phyloP scores from a whole-genome alignment of 2,329 filamentous ascomycete species.

The Cladobotryum mycophilum region DNA sequence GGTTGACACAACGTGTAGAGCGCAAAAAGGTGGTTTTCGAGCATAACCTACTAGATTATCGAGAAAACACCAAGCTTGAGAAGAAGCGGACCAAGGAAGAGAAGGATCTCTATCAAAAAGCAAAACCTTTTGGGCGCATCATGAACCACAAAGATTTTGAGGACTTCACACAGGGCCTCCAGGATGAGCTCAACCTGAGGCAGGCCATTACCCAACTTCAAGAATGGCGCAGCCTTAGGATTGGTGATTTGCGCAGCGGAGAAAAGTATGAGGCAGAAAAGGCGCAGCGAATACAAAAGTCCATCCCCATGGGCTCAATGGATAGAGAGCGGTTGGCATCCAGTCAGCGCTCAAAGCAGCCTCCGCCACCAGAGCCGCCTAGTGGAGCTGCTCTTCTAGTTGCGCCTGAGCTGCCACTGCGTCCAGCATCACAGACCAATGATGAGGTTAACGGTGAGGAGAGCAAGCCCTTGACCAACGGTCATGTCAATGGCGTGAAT shows the following conservation, averaged over 20 bases:
- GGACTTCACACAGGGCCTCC: conserved; percentile 72
- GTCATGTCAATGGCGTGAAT: conserved; percentile 45
- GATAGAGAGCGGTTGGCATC: conserved; percentile 73
- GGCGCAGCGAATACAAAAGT: conserved; percentile 62
- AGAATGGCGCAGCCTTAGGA: conserved; percentile 82
- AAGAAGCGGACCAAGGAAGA: conserved; percentile 98
- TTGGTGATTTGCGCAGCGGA: conserved; percentile 76
- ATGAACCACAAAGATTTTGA: conserved; percentile 94
- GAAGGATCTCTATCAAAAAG: conserved; percentile 81
- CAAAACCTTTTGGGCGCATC: conserved; percentile 92
- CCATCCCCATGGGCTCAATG: conserved; percentile 70
- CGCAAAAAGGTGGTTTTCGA: conserved; percentile 96
- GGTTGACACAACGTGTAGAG: conserved; percentile 83
- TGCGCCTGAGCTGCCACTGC: conserved; percentile 69
- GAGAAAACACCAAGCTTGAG: conserved; percentile 81
- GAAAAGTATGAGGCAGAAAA: conserved; percentile 94
- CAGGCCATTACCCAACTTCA: conserved; percentile 87
- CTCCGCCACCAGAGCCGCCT: conserved; percentile 60
- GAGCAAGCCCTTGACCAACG: conserved; percentile 48
- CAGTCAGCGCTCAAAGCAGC: conserved; percentile 62
- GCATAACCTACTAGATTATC: conserved; percentile 86
- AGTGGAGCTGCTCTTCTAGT: conserved; percentile 71
- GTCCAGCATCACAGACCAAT: conserved; percentile 35
- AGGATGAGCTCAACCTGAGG: conserved; percentile 86
- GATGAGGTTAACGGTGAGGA: conserved; percentile 43